These are phyloP conservation scores for Diaporthe australafricana DNA, from an alignment of 2,329 filamentous ascomycete species.

Conservation along the genomic window DNA sequence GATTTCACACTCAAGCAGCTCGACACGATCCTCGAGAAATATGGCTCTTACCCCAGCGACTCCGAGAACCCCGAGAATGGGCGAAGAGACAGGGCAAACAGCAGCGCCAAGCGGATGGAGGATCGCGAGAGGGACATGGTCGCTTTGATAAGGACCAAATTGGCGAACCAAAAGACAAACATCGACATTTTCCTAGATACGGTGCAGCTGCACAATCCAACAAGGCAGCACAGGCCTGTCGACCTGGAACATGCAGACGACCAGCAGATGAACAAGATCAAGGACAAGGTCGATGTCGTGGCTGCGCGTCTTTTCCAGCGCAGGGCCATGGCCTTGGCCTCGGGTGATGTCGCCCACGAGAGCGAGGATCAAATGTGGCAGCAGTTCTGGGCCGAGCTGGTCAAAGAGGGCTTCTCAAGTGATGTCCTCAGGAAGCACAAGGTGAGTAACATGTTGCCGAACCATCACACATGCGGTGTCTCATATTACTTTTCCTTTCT, in stretches of 20 bases:
- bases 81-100: constrained; percentile 43
- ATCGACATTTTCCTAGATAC: constrained; percentile 69
- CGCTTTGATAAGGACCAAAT: constrained; percentile 56
- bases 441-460: constrained; percentile 50
- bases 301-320: constrained; percentile 62
- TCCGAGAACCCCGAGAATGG: constrained; percentile 39
- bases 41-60: constrained; percentile 41
- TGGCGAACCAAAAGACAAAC: constrained; percentile 63
- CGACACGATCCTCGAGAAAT: constrained; percentile 62
- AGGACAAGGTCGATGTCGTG: constrained; percentile 70
- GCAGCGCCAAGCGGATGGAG: constrained; percentile 44
- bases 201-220: constrained; percentile 63
- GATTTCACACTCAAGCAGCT: constrained; percentile 67
- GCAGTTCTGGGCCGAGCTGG: constrained; percentile 68
- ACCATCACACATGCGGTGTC: constrained; percentile 28
- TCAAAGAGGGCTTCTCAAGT: constrained; percentile 67
- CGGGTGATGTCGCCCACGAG: constrained; percentile 47
- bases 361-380: constrained; percentile 68
- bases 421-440: constrained; percentile 68
- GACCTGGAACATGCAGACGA: constrained; percentile 49
- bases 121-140: constrained; percentile 54
- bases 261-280: constrained; percentile 63
- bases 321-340: constrained; percentile 45
- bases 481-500: constrained; percentile 19
- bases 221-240: constrained; percentile 50